Conservation (phyloP, 2,329 filamentous ascomycete species). For the Xylaria sp. region DNA sequence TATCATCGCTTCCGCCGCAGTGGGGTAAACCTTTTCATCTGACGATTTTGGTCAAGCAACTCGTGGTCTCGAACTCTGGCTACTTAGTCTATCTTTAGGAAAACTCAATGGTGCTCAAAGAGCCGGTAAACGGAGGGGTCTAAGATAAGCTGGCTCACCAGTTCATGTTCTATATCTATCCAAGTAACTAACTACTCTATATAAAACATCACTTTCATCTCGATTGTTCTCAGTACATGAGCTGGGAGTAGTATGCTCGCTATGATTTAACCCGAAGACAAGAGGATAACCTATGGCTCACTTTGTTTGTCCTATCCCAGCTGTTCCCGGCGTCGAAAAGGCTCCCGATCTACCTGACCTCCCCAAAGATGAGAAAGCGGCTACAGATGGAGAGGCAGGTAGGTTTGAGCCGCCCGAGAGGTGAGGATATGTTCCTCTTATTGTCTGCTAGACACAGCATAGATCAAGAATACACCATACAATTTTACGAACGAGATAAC, state of each 20-base stretch:
- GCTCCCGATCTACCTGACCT: slow-evolving; percentile 23
- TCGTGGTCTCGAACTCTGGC: too few relatives aligned
- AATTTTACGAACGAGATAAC: not conserved
- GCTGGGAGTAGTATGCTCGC: not conserved
- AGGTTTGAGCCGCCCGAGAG: slow-evolving; percentile 26
- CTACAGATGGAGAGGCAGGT: slow-evolving; percentile 9
- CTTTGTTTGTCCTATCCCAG: slow-evolving; percentile 21
- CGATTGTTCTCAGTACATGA: not conserved
- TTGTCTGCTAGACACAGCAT: too few relatives aligned
- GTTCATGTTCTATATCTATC: too few relatives aligned
- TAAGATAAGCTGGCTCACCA: not conserved
- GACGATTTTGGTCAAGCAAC: not conserved
- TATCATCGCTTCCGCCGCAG: slow-evolving; percentile 2
- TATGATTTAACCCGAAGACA: slow-evolving; percentile 9
- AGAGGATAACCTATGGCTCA: slow-evolving; percentile 22
- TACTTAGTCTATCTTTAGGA: not conserved
- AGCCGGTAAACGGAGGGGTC: slow-evolving; percentile 28
- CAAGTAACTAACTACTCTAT: not conserved
- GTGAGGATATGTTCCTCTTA: slow-evolving; percentile 18
- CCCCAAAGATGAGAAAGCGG: not conserved
- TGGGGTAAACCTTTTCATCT: slow-evolving; percentile 1
- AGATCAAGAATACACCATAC: too few relatives aligned
- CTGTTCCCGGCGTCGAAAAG: slow-evolving; percentile 22
- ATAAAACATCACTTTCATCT: not conserved
- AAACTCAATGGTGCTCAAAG: not conserved